These are phyloP conservation scores for Posidonia oceanica DNA, from an alignment of 116 monocot species.

Conservation along the genomic window DNA sequence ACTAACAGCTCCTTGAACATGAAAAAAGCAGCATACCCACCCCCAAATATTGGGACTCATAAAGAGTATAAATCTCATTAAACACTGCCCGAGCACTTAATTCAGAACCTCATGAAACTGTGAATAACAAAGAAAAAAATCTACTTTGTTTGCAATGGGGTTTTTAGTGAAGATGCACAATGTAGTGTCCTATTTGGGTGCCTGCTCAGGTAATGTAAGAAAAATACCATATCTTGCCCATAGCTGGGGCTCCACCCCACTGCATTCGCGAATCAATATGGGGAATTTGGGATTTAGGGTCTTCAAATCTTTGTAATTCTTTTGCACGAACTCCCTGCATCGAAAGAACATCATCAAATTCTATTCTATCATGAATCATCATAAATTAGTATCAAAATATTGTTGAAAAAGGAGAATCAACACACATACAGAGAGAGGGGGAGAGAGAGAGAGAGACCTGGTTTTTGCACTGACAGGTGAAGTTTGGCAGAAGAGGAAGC, in stretches of 20 bases:
- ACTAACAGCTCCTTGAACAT: too few relatives aligned
- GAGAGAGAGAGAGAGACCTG: constrained; percentile 27
- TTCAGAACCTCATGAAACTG: too few relatives aligned
- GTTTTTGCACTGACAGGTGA: constrained; percentile 62
- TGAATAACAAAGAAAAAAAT: too few relatives aligned
- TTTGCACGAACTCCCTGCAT: constrained; percentile 72
- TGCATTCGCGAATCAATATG: constrained; percentile 81
- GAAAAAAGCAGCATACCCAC: too few relatives aligned
- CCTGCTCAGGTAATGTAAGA: neutral
- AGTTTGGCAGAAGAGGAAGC: constrained; percentile 86
- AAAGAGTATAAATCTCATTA: too few relatives aligned
- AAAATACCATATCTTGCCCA: constrained; percentile 89
- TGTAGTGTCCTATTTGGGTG: too few relatives aligned
- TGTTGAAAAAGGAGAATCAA: neutral
- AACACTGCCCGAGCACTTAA: too few relatives aligned
- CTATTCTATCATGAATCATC: neutral
- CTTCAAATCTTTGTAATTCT: constrained; percentile 87
- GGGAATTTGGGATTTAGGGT: constrained; percentile 84
- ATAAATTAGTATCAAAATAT: neutral
- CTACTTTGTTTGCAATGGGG: too few relatives aligned
- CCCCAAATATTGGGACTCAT: too few relatives aligned
- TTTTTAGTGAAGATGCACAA: too few relatives aligned
- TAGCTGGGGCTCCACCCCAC: constrained; percentile 70
- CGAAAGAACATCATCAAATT: too few relatives aligned
- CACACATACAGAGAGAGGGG: neutral